These are phyloP conservation scores for Myriosclerotinia duriaeana DNA, from an alignment of 2,329 filamentous ascomycete species.

Conservation along the genomic window DNA sequence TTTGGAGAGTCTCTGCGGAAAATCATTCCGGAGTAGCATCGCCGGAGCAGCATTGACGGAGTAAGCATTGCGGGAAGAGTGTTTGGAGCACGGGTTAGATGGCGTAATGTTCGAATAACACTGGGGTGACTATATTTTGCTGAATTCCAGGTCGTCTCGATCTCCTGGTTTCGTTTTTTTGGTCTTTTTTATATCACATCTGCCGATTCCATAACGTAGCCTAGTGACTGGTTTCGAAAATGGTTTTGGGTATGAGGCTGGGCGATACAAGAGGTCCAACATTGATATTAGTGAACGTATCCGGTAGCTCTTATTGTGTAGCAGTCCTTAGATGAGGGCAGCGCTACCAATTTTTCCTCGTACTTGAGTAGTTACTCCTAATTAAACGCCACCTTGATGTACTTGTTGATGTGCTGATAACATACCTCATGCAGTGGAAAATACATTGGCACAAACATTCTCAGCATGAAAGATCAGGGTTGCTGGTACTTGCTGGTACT, in stretches of 20 bases:
- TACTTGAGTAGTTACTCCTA: neutral
- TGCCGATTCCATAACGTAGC: neutral
- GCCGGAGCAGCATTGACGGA: constrained; percentile 13
- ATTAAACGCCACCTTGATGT: neutral
- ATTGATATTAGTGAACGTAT: neutral
- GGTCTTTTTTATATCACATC: neutral
- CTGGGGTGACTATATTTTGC: too few species aligned
- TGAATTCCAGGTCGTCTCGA: neutral
- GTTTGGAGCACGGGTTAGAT: constrained; percentile 2
- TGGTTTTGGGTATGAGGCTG: neutral
- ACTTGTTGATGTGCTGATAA: neutral
- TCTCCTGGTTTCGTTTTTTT: neutral
- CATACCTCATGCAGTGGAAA: neutral
- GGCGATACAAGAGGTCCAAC: neutral
- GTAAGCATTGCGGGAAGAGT: constrained; percentile 6
- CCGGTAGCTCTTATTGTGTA: neutral
- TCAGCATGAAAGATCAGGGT: neutral
- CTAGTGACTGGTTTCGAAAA: neutral
- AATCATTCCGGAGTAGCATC: constrained; percentile 7
- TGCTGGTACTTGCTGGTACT: neutral
- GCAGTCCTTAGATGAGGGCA: neutral
- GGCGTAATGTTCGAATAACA: neutral
- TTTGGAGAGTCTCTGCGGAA: constrained; percentile 5
- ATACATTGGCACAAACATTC: neutral
- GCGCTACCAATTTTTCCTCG: too few species aligned